Base-by-base conservation (phyloP, 768 basidiomycete genomes). In the Mrakia gelida region DNA sequence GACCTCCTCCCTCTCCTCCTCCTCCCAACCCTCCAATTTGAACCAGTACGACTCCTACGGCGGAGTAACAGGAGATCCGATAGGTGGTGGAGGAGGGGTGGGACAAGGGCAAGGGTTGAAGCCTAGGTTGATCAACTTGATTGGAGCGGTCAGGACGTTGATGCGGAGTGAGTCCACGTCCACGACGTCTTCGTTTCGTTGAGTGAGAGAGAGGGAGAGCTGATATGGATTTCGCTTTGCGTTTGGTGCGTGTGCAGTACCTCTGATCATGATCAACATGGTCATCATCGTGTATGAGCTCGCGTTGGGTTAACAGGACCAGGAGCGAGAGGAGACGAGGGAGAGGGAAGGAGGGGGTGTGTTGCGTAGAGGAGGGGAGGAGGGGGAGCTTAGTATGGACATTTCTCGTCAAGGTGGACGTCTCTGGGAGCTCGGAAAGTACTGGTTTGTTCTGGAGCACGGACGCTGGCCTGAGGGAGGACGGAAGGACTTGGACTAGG, bases 131-230 rank as follows among this genome's bases (percentile, higher is more conserved):
- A 90, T 98, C 83, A 92, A 93, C 86, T 89, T 99, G 81, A 97
- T 98, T 80, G 90, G 92, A 81, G 96, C 96, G 54, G 94, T 98
- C 79, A 88, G 96, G 85, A 98, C 96, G 67, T 88, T 99, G 81
- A 93, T 98, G 93, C 90, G 96, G 85, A 94, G 96, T 99, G 84
- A 87, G 95, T 83, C 13, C 54, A 49, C 28, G 4, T n/a, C n/a
- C n/a, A 18, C 65, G 41, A 23, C 28, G 10, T 52, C 18, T 9
- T 7, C 61, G 30, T 10, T 72, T 21, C 90, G 52, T 80, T 23
- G 45, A 10, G 9, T 10, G 45, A 16, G 45, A 10, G 15, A 2
- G 2, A 10, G 45, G 45, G 15, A 15, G 45, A 49, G 15, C 8
- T 63, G 15, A 30, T n/a, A 56, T 77, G 80, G 81, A n/a, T n/a